Evolutionary conservation across 2,329 filamentous ascomycete genomes (phyloP), one percentile per base, ranked within the genome.

Genomic region (Xylaria arbuscula): DNA sequence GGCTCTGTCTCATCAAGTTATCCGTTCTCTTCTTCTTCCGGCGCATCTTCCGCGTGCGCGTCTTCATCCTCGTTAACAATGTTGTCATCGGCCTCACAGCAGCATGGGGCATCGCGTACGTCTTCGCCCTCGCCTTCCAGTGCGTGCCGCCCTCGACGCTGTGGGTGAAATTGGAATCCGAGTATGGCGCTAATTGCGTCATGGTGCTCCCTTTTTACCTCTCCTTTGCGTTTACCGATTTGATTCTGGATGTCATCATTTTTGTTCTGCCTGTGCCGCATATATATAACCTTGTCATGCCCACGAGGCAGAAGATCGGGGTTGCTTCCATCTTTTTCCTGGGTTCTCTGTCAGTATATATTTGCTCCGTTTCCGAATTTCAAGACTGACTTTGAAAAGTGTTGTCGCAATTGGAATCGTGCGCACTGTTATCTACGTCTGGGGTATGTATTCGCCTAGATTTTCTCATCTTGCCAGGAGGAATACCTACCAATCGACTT

Each of bases 11-110:
- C 28, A 64, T 73, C 54, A 73, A 72, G 42, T 58, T 73, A 1
- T 71, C 69, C 0, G 67, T 73, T 7, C 69, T 73, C 6, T 64
- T 71, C 55, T 73, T 71, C 63, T 73, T 61, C 59, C 62, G 72
- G 2, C 34, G 72, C 4, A 73, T 73, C 53, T 73, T 73, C 59
- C 53, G 60, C 1, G 61, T 72, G 13, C 62, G 34, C n/a, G 40
- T 60, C 13, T 71, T 71, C 60, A 65, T 64, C 24, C 19, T 64
- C 24, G 48, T 69, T 58, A 73, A 73, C 61, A 70, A 72, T 53
- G 40, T 71, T 54, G 60, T 67, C 47, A 68, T 73, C 22, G 64
- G 62, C 77, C n/a, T 72, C 2, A 60, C 61, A 34, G 59, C 48
- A 1, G 42, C 53, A 22, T 72, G 67, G 66, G 71, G 66, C 32